A percentile compares a stretch with the other conserved stretches of the same genome.
Conservation (phyloP, 1,139 yeast species). For the Ashbya aceris region DNA sequence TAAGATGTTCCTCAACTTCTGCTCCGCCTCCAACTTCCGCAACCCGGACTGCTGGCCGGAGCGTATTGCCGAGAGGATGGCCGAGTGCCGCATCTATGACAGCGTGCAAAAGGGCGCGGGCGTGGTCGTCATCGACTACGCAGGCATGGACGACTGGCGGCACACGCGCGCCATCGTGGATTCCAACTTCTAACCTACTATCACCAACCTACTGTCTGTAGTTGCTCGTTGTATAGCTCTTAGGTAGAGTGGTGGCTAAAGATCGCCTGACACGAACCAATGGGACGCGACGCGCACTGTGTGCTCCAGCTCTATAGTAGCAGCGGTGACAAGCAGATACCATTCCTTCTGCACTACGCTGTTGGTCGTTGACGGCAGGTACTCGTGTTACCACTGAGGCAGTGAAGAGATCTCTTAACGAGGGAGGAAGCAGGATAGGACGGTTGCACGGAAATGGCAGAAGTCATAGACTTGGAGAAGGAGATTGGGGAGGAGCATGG, state of each 20-base stretch:
- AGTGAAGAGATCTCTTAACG: not conserved
- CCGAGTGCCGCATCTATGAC: conserved; percentile 39
- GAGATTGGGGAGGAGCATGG: not conserved
- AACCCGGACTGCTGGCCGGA: conserved; percentile 71
- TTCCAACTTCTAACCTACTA: conserved; percentile 38
- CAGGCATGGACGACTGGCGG: conserved; percentile 55
- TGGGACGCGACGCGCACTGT: conserved; percentile 3
- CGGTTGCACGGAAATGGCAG: conserved; percentile 1
- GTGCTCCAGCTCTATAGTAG: no score
- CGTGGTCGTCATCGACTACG: conserved; percentile 56
- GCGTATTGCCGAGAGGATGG: conserved; percentile 49
- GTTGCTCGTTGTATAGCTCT: not conserved
- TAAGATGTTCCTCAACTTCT: conserved; percentile 61
- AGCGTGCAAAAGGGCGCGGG: conserved; percentile 50
- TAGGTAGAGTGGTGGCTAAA: not conserved
- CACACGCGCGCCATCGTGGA: conserved; percentile 45
- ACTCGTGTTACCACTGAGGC: no score
- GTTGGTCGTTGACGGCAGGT: no score
- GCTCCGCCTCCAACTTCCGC: conserved; percentile 68
- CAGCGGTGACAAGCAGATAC: no score
- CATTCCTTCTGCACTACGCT: no score
- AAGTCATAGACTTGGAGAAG: conserved; percentile 1
- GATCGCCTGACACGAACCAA: conserved; percentile 3
- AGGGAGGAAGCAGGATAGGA: not conserved
- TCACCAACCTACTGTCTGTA: not conserved